phyloP scores from a whole-genome alignment of 106 monocot species.

The Dioscorea alata region DNA sequence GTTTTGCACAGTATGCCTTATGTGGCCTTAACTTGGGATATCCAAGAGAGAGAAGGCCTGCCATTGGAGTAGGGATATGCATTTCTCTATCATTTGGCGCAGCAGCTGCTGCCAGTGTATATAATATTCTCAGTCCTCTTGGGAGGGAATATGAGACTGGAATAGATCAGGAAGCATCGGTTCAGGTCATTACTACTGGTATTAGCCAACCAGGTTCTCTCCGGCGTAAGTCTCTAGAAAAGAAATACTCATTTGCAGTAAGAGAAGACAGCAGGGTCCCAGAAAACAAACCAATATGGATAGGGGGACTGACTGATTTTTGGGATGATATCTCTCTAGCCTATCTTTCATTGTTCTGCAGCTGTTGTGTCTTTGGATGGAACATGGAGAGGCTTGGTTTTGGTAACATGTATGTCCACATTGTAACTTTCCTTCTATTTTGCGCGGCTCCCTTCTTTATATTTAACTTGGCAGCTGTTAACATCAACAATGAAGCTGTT shows the following conservation, averaged over 20 bases:
- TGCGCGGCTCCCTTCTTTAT: slow-evolving; percentile 57
- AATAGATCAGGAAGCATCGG: slow-evolving; percentile 34
- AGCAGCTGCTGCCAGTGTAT: slow-evolving; percentile 56
- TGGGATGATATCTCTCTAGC: slow-evolving; percentile 43
- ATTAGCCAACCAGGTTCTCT: slow-evolving; percentile 1
- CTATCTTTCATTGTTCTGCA: slow-evolving; percentile 57
- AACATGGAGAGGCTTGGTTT: slow-evolving; percentile 75
- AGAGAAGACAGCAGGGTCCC: slow-evolving; percentile 13
- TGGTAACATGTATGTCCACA: slow-evolving; percentile 70
- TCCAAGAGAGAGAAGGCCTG: slow-evolving; percentile 44
- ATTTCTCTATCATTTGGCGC: slow-evolving; percentile 61
- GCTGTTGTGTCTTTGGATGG: slow-evolving; percentile 69
- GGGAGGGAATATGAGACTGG: slow-evolving; percentile 58
- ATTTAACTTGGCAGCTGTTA: slow-evolving; percentile 54
- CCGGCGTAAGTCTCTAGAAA: slow-evolving; percentile 29
- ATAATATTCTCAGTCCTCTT: slow-evolving; percentile 72
- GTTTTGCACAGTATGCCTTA: slow-evolving; percentile 77
- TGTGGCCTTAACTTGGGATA: slow-evolving; percentile 80
- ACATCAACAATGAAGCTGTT: slow-evolving; percentile 39
- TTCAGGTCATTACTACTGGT: not conserved
- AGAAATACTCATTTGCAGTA: slow-evolving; percentile 50
- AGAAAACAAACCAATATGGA: slow-evolving; percentile 41
- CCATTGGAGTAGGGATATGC: slow-evolving; percentile 62
- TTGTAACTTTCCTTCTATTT: slow-evolving; percentile 49
- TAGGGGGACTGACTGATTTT: slow-evolving; percentile 46